Evolutionary conservation across 2,329 filamentous ascomycete genomes (phyloP).

Genomic region (Blastomyces gilchristii): DNA sequence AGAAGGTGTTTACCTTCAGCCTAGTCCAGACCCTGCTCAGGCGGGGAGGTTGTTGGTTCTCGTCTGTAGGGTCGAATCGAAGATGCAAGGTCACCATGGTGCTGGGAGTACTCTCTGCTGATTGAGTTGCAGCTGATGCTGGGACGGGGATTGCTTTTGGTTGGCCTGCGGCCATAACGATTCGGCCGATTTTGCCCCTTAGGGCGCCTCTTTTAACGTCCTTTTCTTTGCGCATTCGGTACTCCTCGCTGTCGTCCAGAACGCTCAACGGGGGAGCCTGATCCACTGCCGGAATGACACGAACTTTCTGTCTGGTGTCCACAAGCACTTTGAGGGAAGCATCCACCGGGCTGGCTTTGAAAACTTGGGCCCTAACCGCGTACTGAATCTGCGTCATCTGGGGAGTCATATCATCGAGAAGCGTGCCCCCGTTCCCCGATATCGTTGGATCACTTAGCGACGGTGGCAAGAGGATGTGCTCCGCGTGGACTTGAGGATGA

Average conservation of each 20-base stretch:
- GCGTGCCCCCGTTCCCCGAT: slow-evolving; percentile 39
- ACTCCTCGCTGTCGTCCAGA: slow-evolving; percentile 38
- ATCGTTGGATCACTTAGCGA: slow-evolving; percentile 50
- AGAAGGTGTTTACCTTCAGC: slow-evolving; percentile 50
- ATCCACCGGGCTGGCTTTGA: slow-evolving; percentile 27
- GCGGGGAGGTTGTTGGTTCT: slow-evolving; percentile 41
- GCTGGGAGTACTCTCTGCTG: slow-evolving; percentile 29
- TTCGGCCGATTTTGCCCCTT: slow-evolving; percentile 45
- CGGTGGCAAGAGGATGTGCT: slow-evolving; percentile 51
- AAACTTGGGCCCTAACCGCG: slow-evolving; percentile 41
- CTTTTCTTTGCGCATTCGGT: slow-evolving; percentile 49
- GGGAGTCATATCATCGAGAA: slow-evolving; percentile 53
- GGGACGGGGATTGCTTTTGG: slow-evolving; percentile 47
- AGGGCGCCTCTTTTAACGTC: slow-evolving; percentile 50
- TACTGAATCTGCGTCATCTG: slow-evolving; percentile 54
- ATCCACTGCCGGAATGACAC: slow-evolving; percentile 48
- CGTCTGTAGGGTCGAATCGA: slow-evolving; percentile 50
- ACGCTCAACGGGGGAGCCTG: slow-evolving; percentile 51
- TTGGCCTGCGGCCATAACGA: slow-evolving; percentile 49
- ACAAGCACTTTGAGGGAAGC: slow-evolving; percentile 38
- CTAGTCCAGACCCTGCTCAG: slow-evolving; percentile 45
- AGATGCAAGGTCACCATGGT: slow-evolving; percentile 48
- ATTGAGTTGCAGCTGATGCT: slow-evolving; percentile 20
- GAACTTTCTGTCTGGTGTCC: slow-evolving; percentile 45
- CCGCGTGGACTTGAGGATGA: slow-evolving; percentile 43